Conservation (phyloP, 306 rosid genomes). For the Fragaria ananassa region DNA sequence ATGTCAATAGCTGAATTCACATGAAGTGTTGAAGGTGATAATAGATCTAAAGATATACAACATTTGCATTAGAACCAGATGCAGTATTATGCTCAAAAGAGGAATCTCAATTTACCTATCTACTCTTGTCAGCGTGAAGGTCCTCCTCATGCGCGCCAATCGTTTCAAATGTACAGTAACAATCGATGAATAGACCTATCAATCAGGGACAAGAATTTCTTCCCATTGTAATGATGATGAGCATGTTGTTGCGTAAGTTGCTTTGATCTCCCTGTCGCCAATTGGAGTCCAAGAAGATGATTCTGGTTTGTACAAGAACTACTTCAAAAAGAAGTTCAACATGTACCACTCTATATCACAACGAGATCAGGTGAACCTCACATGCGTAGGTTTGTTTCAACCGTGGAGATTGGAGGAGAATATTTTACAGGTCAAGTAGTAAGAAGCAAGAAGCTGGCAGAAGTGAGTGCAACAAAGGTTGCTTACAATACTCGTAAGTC, state of each 20-base stretch:
- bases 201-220: conserved; percentile 41
- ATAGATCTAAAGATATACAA: conserved; percentile 32
- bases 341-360: conserved; percentile 54
- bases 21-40: conserved; percentile 8
- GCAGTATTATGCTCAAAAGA: conserved; percentile 64
- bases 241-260: conserved; percentile 73
- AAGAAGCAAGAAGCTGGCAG: conserved; percentile 73
- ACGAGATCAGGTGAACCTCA: conserved; percentile 53
- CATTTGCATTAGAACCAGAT: conserved; percentile 64
- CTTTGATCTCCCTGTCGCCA: conserved; percentile 50
- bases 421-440: conserved; percentile 54
- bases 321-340: conserved; percentile 52
- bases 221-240: conserved; percentile 74
- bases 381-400: conserved; percentile 54
- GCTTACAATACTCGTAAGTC: conserved; percentile 48
- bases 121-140: conserved; percentile 75
- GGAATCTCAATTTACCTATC: conserved; percentile 44
- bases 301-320: conserved; percentile 63
- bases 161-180: conserved; percentile 68
- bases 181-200: conserved; percentile 51
- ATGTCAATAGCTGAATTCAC: conserved; percentile 1
- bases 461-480: conserved; percentile 71
- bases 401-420: conserved; percentile 57
- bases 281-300: conserved; percentile 57
- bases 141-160: conserved; percentile 57